A percentile compares a stretch with the other conserved stretches of the same genome.
Evolutionary conservation across 805 yeast species (phyloP).

Genomic region (Starmerella stellata): DNA sequence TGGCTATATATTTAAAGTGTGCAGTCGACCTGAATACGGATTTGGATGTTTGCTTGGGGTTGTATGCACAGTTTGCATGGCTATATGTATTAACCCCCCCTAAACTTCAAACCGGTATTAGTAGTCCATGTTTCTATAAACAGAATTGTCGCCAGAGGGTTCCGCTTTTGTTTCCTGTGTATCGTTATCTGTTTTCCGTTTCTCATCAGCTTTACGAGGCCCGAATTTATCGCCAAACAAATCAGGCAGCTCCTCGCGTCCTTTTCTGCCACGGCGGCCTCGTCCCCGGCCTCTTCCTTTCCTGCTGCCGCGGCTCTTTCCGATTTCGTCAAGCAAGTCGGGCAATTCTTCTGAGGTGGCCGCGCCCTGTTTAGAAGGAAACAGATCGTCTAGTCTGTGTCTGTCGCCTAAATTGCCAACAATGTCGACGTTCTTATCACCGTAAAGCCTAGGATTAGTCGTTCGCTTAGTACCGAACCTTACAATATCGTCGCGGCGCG

Average conservation of each 20-base stretch:
- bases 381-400: constrained; percentile 14
- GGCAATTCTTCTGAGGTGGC: constrained; percentile 15
- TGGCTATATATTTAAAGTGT: too few relatives aligned
- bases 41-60: too few relatives aligned
- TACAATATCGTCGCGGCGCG: constrained; percentile 19
- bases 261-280: constrained; percentile 8
- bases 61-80: too few relatives aligned
- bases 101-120: too few relatives aligned
- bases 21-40: too few relatives aligned
- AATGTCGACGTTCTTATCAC: constrained; percentile 9
- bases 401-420: constrained; percentile 2
- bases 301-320: constrained; percentile 5
- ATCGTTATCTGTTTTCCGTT: too few relatives aligned
- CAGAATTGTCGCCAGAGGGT: constrained; percentile 2
- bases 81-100: too few relatives aligned
- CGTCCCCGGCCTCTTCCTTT: constrained; percentile 2
- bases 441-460: constrained; percentile 16
- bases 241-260: constrained; percentile 9
- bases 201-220: neutral
- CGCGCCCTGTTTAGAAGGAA: constrained; percentile 12
- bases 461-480: constrained; percentile 18
- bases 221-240: constrained; percentile 12
- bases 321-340: constrained; percentile 26
- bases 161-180: too few relatives aligned
- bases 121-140: constrained; percentile 16